Base-by-base conservation (phyloP, 2,329 filamentous ascomycete species). In the Nemania abortiva region DNA sequence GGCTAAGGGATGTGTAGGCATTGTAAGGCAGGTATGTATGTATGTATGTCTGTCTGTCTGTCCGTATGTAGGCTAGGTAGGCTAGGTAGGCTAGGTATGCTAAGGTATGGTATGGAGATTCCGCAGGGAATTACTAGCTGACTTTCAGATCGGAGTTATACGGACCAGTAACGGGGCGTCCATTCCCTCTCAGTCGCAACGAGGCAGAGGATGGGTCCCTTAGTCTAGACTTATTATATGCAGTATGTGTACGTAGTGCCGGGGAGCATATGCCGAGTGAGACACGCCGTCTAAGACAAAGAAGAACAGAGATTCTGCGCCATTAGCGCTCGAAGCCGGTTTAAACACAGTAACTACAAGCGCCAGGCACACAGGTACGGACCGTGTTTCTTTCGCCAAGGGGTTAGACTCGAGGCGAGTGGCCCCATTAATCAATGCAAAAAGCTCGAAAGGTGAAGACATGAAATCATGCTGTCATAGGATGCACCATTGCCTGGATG, bases 391-490 rank as follows among this genome's bases (percentile, higher is more conserved):
- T 60, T n/a, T 64, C 57, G 64, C 64, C 64, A 67, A 65, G 67
- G 39, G 50, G 27, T 55, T 55, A 54, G 31, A 20, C 60, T 63
- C 58, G 63, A 68, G 67, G 55, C 63, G 60, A 64, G 59, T 66
- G 68, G 64, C 52, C 60, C 34, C 37, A 47, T 66, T 69, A 69
- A 72, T 69, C 59, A 69, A 69, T 72, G 70, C 65, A 67, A 64
- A 72, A 59, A 61, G 65, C 63, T 72, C 63, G 68, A 63, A 70
- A 66, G n/a, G 70, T 65, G 49, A 49, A 37, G 45, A 57, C 34
- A 60, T 47, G 63, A 62, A 72, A 68, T 70, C 68, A 72, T 70
- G 60, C 50, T 72, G 70, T 72, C 70, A 72, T 72, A 63, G 29
- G 39, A 63, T 67, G 65, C 64, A 68, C 45, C 54, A 57, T 52